Evolutionary conservation across 2,329 filamentous ascomycete genomes (phyloP), one percentile per base, ranked within the genome.

Genomic region (Fusarium coffeatum): DNA sequence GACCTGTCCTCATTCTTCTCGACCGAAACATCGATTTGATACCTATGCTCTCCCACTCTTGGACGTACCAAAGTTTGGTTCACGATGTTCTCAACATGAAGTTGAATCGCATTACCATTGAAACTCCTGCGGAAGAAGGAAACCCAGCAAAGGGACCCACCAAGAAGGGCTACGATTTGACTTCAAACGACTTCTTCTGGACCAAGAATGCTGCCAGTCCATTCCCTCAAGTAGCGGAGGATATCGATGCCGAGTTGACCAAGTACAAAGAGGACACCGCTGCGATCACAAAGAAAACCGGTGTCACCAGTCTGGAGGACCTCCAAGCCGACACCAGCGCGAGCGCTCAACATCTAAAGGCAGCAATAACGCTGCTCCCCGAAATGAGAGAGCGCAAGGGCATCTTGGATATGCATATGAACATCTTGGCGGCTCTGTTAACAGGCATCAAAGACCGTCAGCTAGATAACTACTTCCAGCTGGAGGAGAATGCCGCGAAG

Each of bases 381-480:
- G 95, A 98, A 79, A 85, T 99, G 71, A 87, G 94, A 68, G 96
- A 98, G 80, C 90, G 96, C 63, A 99, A 99, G 79, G 90, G 91
- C n/a, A 88, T 91, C 22, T 87, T 99, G 8, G 96, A 98, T 78
- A 98, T 98, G 92, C 96, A 99, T 79, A 99, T 99, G 96, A 98
- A 97, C 78, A 97, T 98, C 63, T 86, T 97, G 6, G 95, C 94
- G 3, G 93, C 93, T 2, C 79, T 90, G 5, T 77, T 90, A 42
- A 86, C 83, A 1, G 94, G 94, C 2, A 97, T 98, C 80, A 98
- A 98, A 78, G 93, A 97, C 73, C 90, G 96, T 18, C 94, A 98
- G 79, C 85, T 99, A 8, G 96, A 99, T 78, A 96, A 96, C 78
- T 99, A 93, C 81, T 99, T 97, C 83, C 93, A 98, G 78, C 84